These are phyloP conservation scores for Scedosporium apiospermum DNA, from an alignment of 2,329 filamentous ascomycete species.

Conservation along the genomic window DNA sequence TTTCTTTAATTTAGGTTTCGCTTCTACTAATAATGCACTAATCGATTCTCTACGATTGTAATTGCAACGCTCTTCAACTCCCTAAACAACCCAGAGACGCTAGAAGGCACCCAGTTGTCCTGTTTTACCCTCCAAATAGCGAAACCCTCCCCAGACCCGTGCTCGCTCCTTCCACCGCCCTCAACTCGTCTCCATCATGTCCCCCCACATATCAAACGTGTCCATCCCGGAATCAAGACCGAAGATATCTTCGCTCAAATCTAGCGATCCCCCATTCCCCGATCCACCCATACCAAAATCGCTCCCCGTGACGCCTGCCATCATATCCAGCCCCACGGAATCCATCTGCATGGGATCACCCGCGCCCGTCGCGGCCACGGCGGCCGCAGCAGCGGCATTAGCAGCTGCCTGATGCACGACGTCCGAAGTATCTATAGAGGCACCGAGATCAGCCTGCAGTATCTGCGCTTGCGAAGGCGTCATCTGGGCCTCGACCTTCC, in stretches of 20 bases:
- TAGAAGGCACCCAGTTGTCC: no score
- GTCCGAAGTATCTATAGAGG: constrained; percentile 1
- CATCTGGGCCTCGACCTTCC: constrained; percentile 58
- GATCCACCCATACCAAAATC: constrained; percentile 1
- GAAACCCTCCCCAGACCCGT: no score
- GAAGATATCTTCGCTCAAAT: constrained; percentile 3
- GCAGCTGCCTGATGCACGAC: background rate
- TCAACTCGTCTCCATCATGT: background rate
- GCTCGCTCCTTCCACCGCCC: background rate
- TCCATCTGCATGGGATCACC: constrained; percentile 7
- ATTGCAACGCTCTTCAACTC: no score
- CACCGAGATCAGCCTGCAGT: constrained; percentile 2
- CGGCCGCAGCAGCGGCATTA: background rate
- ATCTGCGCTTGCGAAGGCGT: constrained; percentile 22
- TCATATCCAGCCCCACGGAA: constrained; percentile 3
- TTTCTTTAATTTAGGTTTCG: no score
- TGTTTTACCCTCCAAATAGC: no score
- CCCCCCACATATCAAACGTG: constrained; percentile 3
- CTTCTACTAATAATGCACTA: no score
- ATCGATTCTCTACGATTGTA: no score
- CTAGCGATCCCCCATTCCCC: constrained; percentile 1
- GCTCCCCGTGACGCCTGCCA: background rate
- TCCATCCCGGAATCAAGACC: background rate
- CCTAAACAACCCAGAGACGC: no score
- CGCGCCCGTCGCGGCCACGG: background rate